Conservation (phyloP, 805 yeast genomes). For the Candida ponderosae region DNA sequence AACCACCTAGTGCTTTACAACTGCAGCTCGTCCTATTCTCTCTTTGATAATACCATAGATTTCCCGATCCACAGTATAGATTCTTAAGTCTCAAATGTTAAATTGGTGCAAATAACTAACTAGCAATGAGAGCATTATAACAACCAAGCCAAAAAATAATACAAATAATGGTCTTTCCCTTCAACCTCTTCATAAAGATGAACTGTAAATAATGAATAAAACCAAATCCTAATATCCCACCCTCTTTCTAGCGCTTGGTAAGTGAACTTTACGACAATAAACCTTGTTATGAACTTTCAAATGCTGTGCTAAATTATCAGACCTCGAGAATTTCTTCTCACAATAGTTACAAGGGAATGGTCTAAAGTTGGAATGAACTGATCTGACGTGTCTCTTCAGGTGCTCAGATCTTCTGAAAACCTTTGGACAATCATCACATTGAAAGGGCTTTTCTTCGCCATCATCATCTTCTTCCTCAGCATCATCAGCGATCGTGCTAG, state of each 20-base stretch:
- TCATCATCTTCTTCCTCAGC: slow-evolving; percentile 4
- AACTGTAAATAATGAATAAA: no score
- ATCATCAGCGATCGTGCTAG: neutral
- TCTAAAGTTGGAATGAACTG: slow-evolving; percentile 64
- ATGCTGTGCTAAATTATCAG: slow-evolving; percentile 63
- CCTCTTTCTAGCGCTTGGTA: neutral
- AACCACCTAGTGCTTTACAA: no score
- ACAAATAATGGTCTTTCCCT: no score
- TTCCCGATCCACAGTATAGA: no score
- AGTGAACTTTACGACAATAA: neutral
- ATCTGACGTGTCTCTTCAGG: slow-evolving; percentile 63
- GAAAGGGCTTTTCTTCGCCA: slow-evolving; percentile 44
- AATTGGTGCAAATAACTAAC: no score
- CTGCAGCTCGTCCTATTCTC: no score
- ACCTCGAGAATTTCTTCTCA: slow-evolving; percentile 55
- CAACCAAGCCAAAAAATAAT: no score
- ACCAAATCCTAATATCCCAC: no score
- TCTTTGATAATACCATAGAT: no score
- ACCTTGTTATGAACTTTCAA: slow-evolving; percentile 42
- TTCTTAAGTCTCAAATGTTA: no score
- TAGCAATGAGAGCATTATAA: no score
- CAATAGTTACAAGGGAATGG: slow-evolving; percentile 59
- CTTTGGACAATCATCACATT: slow-evolving; percentile 57
- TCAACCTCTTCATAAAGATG: no score
- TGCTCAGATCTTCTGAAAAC: slow-evolving; percentile 70